Evolutionary conservation across 306 rosid genomes (phyloP), one percentile per base, ranked within the genome.

Genomic region (Acacia crassicarpa): DNA sequence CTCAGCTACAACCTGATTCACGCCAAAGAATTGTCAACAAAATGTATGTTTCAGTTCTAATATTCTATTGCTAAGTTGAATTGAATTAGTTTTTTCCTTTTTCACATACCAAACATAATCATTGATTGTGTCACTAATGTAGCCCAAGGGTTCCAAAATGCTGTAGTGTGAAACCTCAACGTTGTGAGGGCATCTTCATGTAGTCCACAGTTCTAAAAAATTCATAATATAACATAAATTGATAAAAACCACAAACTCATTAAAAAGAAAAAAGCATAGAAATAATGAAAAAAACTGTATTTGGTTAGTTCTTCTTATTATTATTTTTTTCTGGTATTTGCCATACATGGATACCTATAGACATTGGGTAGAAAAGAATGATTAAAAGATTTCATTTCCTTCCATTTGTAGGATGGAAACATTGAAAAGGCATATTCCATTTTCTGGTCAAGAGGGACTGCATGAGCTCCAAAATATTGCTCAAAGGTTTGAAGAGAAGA

Each of bases 401-500:
- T 68, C 15, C 78, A 45, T 59, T 45, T 76, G 49, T 58, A 95
- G 98, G 87, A 90, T 87, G 99, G 91, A 93, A 58, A 89, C 97
- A 0, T 83, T 92, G 87, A 95, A 91, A 94, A 90, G 87, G 85
- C 92, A 89, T 80, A 89, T 92, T 81, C 98, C 97, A 17, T 85
- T 84, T 87, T 78, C 90, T 54, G 97, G 91, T 77, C 88, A 81
- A 72, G 98, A 90, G 20, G 97, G 98, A 72, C 66, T 94, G 81
- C 90, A 38, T 33, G 97, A 93, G 85, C 97, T 95, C 49, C 80
- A 54, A 85, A 91, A 87, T 82, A 95, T 93, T 81, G 97, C 97
- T 82, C 87, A 84, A 78, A 90, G 98, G 83, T 92, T 92, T 83
- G 96, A 95, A 87, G 99, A 95, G 80, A 89, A 93, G 84, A 87